phyloP scores from a whole-genome alignment of 176 grass and related monocot genomes.

The Avena sativa region DNA sequence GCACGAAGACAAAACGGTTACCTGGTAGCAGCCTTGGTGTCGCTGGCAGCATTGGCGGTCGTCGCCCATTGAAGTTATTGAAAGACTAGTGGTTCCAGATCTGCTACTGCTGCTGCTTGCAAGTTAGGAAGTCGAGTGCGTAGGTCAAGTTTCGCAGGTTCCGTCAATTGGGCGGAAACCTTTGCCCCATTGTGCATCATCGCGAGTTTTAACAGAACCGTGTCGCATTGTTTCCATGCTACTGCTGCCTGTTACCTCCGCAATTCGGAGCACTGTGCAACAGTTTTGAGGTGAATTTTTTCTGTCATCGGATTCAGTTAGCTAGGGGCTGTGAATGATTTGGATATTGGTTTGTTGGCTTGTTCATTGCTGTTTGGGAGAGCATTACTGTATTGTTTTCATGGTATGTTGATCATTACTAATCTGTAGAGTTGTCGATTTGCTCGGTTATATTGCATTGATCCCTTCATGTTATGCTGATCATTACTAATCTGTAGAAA shows the following conservation, averaged over 20 bases:
- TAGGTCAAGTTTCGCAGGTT: slow-evolving; percentile 39
- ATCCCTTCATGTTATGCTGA: too few species aligned
- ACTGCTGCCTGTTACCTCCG: neutral
- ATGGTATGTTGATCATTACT: neutral
- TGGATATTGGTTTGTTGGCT: neutral
- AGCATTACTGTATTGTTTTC: neutral
- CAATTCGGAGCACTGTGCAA: slow-evolving; percentile 34
- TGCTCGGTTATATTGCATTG: neutral
- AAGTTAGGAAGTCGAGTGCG: slow-evolving; percentile 50
- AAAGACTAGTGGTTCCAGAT: slow-evolving; percentile 2
- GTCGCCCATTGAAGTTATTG: slow-evolving; percentile 21
- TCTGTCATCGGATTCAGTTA: slow-evolving; percentile 11
- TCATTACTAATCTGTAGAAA: too few species aligned
- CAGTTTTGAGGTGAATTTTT: neutral
- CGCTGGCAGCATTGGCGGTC: slow-evolving; percentile 32
- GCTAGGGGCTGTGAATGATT: slow-evolving; percentile 31
- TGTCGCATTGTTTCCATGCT: slow-evolving; percentile 6
- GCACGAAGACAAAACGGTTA: neutral
- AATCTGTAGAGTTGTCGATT: neutral
- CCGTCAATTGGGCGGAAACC: slow-evolving; percentile 33
- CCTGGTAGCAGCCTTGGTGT: slow-evolving; percentile 42
- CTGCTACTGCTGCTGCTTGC: neutral
- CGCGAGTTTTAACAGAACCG: slow-evolving; percentile 36
- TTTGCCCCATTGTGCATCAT: slow-evolving; percentile 36
- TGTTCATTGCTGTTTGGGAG: neutral